These are phyloP conservation scores for Raphanus hybrid DNA, from an alignment of 441 rosid genomes.

Conservation along the genomic window DNA sequence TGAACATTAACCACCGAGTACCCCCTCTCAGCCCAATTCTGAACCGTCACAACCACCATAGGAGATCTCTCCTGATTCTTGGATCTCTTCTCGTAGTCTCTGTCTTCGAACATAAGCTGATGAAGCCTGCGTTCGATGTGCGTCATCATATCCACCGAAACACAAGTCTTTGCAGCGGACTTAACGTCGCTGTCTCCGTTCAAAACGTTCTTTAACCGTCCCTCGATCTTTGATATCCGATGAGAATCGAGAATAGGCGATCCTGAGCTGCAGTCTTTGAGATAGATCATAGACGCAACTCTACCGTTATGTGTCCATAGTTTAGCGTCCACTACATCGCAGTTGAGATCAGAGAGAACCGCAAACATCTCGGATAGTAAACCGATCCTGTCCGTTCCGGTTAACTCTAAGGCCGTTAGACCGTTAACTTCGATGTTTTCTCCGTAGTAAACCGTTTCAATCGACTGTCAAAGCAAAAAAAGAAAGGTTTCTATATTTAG, in stretches of 20 bases:
- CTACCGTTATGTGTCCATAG: constrained; percentile 97
- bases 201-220: constrained; percentile 73
- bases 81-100: constrained; percentile 82
- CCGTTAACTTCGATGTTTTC: constrained; percentile 57
- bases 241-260: constrained; percentile 76
- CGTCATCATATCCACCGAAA: constrained; percentile 66
- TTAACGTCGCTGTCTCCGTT: constrained; percentile 82
- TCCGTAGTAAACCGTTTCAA: constrained; percentile 66
- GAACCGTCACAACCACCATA: constrained; percentile 75
- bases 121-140: constrained; percentile 89
- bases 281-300: constrained; percentile 73
- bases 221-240: constrained; percentile 65
- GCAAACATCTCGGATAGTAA: constrained; percentile 88
- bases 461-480: constrained; percentile 52
- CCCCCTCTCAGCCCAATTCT: constrained; percentile 80
- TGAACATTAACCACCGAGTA: constrained; percentile 91
- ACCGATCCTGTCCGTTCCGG: constrained; percentile 87
- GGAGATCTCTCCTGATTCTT: constrained; percentile 52
- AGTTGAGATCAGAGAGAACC: constrained; percentile 81
- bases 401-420: constrained; percentile 79
- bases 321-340: constrained; percentile 83
- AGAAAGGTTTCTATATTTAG: constrained; percentile 22
- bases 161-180: constrained; percentile 63
- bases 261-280: constrained; percentile 74
- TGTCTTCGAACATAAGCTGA: constrained; percentile 92